These are phyloP conservation scores for Stephanodiscus triporus DNA, from an alignment of 108 stramenopile species.

Conservation along the genomic window DNA sequence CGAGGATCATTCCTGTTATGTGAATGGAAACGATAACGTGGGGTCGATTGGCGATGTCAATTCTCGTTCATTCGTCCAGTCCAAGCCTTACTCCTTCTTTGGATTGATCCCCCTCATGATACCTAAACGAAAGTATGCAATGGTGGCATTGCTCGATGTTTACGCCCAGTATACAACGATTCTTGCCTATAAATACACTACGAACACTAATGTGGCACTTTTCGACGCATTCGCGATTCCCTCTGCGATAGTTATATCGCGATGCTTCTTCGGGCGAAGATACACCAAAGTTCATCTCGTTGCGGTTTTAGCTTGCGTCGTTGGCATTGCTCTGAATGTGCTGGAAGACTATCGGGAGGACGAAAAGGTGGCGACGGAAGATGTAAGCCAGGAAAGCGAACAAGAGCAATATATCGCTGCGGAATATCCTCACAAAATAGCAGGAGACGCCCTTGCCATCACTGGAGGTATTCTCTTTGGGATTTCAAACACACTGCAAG, in stretches of 20 bases:
- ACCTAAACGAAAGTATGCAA: slow-evolving; percentile 25
- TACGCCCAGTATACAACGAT: slow-evolving; percentile 75
- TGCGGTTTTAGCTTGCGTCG: slow-evolving; percentile 83
- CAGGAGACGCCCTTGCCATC: slow-evolving; percentile 89
- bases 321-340: slow-evolving; percentile 82
- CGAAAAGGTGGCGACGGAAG: slow-evolving; percentile 20
- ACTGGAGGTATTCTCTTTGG: slow-evolving; percentile 91
- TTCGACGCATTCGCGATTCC: slow-evolving; percentile 95
- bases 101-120: slow-evolving; percentile 32
- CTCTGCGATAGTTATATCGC: slow-evolving; percentile 87
- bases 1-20: slow-evolving; percentile 5
- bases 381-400: slow-evolving; percentile 22
- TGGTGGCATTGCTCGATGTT: slow-evolving; percentile 64
- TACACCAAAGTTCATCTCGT: slow-evolving; percentile 74
- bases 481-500: slow-evolving; percentile 81
- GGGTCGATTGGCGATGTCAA: slow-evolving; percentile 1
- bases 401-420: slow-evolving; percentile 44
- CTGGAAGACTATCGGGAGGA: slow-evolving; percentile 77
- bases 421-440: slow-evolving; percentile 68
- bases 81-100: slow-evolving; percentile 33
- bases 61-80: neutral
- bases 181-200: slow-evolving; percentile 86
- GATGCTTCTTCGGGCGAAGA: slow-evolving; percentile 64
- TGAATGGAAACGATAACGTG: neutral
- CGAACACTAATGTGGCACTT: slow-evolving; percentile 89